Evolutionary conservation across 768 basidiomycete species (phyloP).

Genomic region (Hysterangium stoloniferum): DNA sequence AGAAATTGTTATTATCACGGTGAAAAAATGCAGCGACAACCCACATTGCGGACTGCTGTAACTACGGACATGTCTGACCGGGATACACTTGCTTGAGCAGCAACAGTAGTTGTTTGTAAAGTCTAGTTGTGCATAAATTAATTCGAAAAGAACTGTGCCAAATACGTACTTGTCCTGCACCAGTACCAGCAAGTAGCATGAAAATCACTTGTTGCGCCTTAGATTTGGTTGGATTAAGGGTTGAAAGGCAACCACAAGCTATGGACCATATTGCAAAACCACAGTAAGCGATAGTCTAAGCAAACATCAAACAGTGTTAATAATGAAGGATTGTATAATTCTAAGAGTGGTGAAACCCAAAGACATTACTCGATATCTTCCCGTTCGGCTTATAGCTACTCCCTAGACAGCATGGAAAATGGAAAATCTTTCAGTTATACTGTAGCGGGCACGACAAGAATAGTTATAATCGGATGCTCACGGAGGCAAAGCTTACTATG

Average conservation of each 20-base stretch:
- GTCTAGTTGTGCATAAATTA: slow-evolving; percentile 28
- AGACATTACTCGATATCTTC: slow-evolving; percentile 45
- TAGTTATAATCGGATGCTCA: slow-evolving; percentile 22
- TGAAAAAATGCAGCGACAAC: slow-evolving; percentile 12
- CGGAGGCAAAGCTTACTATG: slow-evolving; percentile 44
- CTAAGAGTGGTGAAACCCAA: neutral
- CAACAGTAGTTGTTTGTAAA: slow-evolving; percentile 57
- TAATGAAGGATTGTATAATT: neutral
- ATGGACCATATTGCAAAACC: slow-evolving; percentile 67
- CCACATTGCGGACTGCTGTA: slow-evolving; percentile 56
- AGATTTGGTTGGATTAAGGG: slow-evolving; percentile 40
- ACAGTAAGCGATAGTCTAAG: slow-evolving; percentile 46
- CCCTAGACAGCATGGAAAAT: no score
- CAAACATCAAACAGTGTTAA: no score
- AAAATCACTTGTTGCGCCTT: slow-evolving; percentile 48
- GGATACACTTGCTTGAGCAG: slow-evolving; percentile 64
- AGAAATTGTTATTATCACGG: slow-evolving; percentile 3
- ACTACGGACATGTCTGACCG: slow-evolving; percentile 72
- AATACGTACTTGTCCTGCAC: slow-evolving; percentile 47
- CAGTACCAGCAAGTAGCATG: slow-evolving; percentile 52
- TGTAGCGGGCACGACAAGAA: neutral
- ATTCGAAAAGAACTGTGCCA: slow-evolving; percentile 11
- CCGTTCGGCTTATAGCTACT: slow-evolving; percentile 53
- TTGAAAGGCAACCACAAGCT: slow-evolving; percentile 64
- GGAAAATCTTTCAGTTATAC: neutral